Evolutionary conservation across 2,329 filamentous ascomycete species (phyloP).

Genomic region (Thermoascus crustaceus): DNA sequence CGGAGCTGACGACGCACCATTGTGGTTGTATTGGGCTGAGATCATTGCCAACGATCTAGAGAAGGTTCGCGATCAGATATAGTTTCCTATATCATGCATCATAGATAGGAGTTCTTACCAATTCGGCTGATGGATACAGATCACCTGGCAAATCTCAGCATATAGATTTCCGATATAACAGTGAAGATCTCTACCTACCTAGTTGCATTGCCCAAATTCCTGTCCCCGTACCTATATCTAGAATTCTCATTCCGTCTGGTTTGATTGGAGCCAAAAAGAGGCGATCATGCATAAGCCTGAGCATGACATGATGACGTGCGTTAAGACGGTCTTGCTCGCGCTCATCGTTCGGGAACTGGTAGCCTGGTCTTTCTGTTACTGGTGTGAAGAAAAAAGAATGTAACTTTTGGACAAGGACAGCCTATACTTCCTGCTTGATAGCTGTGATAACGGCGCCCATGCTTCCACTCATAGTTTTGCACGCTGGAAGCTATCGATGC

Average conservation of each 20-base stretch:
- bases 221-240: constrained; percentile 2
- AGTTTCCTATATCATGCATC: too few species aligned
- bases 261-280: constrained; percentile 2
- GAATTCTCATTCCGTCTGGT: not conserved
- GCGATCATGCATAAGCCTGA: constrained; percentile 9
- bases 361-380: constrained; percentile 6
- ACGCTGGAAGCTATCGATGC: constrained; percentile 7
- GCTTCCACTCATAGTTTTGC: constrained; percentile 20
- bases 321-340: constrained; percentile 8
- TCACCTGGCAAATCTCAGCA: not conserved
- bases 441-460: constrained; percentile 17
- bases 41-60: constrained; percentile 2
- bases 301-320: constrained; percentile 11
- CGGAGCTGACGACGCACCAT: not conserved
- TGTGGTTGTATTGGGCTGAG: constrained; percentile 1
- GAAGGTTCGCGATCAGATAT: not conserved
- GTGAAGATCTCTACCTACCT: not conserved
- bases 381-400: too few species aligned
- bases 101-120: not conserved
- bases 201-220: not conserved
- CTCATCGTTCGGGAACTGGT: constrained; percentile 10
- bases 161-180: not conserved
- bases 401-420: not conserved
- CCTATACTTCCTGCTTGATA: constrained; percentile 10
- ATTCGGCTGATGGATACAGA: not conserved